Conservation (phyloP, 75 land plant species). For the Gnetum montanum region DNA sequence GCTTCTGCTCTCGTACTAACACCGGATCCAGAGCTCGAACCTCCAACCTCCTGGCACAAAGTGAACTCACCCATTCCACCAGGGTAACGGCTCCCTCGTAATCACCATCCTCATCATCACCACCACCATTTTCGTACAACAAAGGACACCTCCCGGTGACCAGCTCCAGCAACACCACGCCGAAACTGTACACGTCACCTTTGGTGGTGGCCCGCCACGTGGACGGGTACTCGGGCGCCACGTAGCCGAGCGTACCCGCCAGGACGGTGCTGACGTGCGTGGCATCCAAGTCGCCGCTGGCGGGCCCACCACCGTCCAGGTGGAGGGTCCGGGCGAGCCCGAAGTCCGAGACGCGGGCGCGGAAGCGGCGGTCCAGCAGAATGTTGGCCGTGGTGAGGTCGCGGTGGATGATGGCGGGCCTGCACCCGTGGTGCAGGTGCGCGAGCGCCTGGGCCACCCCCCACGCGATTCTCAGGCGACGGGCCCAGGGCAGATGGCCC, state of each 20-base stretch:
- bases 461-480: slow-evolving; percentile 11
- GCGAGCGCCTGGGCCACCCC: slow-evolving; percentile 18
- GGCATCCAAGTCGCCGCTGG: slow-evolving; percentile 14
- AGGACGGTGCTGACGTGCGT: slow-evolving; percentile 35
- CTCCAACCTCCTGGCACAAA: slow-evolving; percentile 19
- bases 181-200: slow-evolving; percentile 47
- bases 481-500: slow-evolving; percentile 8
- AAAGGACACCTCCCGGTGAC: slow-evolving; percentile 26
- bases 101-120: no score
- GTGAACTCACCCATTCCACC: slow-evolving; percentile 63
- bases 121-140: slow-evolving; percentile 14
- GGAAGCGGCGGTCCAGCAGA: slow-evolving; percentile 14
- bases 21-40: slow-evolving; percentile 36
- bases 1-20: slow-evolving; percentile 1
- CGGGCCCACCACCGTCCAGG: slow-evolving; percentile 15
- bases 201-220: slow-evolving; percentile 32
- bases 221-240: slow-evolving; percentile 32
- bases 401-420: slow-evolving; percentile 17
- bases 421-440: slow-evolving; percentile 19
- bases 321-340: slow-evolving; percentile 22
- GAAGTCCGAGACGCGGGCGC: slow-evolving; percentile 16
- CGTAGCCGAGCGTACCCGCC: slow-evolving; percentile 37
- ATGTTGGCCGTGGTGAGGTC: slow-evolving; percentile 28
- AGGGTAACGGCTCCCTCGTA: no score
- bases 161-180: slow-evolving; percentile 41